phyloP scores from a whole-genome alignment of 73 alveolate species.

The Paraurostyla sp. region DNA sequence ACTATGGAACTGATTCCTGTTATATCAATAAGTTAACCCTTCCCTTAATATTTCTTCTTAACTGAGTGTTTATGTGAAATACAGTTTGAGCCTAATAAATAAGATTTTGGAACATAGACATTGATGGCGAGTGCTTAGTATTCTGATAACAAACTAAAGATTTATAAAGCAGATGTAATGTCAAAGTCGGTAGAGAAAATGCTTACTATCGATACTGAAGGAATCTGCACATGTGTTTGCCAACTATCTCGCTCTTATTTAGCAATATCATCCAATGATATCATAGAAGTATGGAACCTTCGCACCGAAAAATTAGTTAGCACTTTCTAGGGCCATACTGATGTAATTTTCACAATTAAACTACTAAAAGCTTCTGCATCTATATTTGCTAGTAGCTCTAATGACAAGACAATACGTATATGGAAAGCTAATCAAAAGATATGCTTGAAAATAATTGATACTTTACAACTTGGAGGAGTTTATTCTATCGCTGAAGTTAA shows the following conservation, averaged over 20 bases:
- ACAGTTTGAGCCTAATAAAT: constrained; percentile 20
- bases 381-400: constrained; percentile 41
- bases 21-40: neutral
- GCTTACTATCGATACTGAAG: constrained; percentile 50
- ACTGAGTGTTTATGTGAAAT: constrained; percentile 38
- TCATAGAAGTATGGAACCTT: constrained; percentile 43
- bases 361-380: constrained; percentile 25
- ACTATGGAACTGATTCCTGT: constrained; percentile 35
- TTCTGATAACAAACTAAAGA: constrained; percentile 29
- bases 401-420: constrained; percentile 40
- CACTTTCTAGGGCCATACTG: constrained; percentile 45
- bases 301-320: constrained; percentile 8
- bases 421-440: constrained; percentile 40
- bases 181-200: constrained; percentile 45
- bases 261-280: constrained; percentile 10
- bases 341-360: constrained; percentile 7
- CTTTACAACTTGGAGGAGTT: constrained; percentile 39
- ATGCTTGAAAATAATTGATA: constrained; percentile 23
- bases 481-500: constrained; percentile 40
- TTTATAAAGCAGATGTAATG: constrained; percentile 43
- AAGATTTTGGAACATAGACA: constrained; percentile 26
- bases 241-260: neutral
- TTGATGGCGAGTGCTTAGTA: constrained; percentile 13
- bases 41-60: constrained; percentile 30
- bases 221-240: constrained; percentile 42